A percentile compares a stretch with the other conserved stretches of the same genome.
phyloP scores from a whole-genome alignment of 2,329 filamentous ascomycete species.

The Helotiales sp. region DNA sequence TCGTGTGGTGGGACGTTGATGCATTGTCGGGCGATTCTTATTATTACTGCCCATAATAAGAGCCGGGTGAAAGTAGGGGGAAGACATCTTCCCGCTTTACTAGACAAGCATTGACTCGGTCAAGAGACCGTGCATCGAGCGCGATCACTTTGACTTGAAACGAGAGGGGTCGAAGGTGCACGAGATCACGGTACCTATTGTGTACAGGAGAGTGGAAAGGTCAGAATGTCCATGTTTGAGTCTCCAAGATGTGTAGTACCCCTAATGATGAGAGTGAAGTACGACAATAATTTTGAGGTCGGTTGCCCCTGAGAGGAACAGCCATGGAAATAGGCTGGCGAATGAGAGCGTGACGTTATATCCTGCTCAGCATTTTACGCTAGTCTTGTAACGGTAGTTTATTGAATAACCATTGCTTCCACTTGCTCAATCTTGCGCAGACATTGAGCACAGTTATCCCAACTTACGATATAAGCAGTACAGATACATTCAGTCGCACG shows the following conservation, averaged over 20 bases:
- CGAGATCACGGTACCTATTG: neutral
- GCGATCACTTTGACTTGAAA: neutral
- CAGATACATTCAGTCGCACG: neutral
- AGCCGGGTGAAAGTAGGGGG: conserved; percentile 8
- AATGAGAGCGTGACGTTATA: too few relatives aligned
- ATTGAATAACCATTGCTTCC: neutral
- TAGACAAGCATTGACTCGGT: conserved; percentile 11
- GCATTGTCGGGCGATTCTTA: neutral
- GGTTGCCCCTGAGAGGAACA: too few relatives aligned
- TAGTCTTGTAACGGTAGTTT: too few relatives aligned
- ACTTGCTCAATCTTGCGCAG: neutral
- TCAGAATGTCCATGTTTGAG: neutral
- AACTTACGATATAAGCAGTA: neutral
- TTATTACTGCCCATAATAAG: conserved; percentile 1
- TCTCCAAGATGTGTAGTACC: neutral
- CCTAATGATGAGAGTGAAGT: too few relatives aligned
- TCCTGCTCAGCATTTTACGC: too few relatives aligned
- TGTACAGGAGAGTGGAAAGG: neutral
- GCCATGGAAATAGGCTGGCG: too few relatives aligned
- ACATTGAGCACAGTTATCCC: neutral
- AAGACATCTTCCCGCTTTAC: conserved; percentile 12
- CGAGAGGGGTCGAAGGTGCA: neutral
- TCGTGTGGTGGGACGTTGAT: conserved; percentile 29
- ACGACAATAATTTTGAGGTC: too few relatives aligned
- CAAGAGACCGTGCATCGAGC: conserved; percentile 8